phyloP scores from a whole-genome alignment of 2,329 filamentous ascomycete species.

The Microdochium paspali region DNA sequence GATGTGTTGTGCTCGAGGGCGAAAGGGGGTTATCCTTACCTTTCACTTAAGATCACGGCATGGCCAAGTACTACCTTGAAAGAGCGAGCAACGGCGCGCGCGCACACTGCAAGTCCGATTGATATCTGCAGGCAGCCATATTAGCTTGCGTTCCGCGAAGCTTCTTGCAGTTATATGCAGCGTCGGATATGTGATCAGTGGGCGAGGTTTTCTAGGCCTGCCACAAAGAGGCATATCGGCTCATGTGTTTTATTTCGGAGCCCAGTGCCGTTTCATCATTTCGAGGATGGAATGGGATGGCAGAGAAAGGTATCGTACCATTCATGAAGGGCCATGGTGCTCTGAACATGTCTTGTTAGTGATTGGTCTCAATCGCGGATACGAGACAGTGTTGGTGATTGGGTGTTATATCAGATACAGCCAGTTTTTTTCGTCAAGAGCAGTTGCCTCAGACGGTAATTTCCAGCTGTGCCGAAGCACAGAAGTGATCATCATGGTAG shows the following conservation, averaged over 20 bases:
- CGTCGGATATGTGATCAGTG: slow-evolving; percentile 55
- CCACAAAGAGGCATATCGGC: slow-evolving; percentile 84
- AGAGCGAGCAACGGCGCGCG: not conserved
- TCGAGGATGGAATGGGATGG: slow-evolving; percentile 15
- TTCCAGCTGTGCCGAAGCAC: slow-evolving; percentile 73
- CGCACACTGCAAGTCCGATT: not conserved
- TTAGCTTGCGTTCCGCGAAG: not conserved
- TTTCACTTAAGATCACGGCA: not conserved
- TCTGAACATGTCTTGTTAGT: not conserved
- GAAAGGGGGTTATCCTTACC: slow-evolving; percentile 1
- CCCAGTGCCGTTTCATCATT: slow-evolving; percentile 96
- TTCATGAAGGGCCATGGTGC: not conserved
- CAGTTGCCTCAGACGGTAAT: slow-evolving; percentile 81
- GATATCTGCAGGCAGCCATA: not conserved
- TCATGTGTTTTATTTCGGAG: slow-evolving; percentile 71
- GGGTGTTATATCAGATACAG: slow-evolving; percentile 60
- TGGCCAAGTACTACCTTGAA: not conserved
- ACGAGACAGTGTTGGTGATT: slow-evolving; percentile 5
- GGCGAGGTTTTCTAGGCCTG: slow-evolving; percentile 99
- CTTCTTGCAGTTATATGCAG: not conserved
- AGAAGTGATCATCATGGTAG: slow-evolving; percentile 62
- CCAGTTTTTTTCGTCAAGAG: slow-evolving; percentile 76
- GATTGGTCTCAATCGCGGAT: slow-evolving; percentile 9
- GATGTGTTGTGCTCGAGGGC: slow-evolving; percentile 1
- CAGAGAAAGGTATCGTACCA: slow-evolving; percentile 7